Evolutionary conservation across 2,329 filamentous ascomycete genomes (phyloP), one percentile per base, ranked within the genome.

Genomic region (Sporothrix globosa): DNA sequence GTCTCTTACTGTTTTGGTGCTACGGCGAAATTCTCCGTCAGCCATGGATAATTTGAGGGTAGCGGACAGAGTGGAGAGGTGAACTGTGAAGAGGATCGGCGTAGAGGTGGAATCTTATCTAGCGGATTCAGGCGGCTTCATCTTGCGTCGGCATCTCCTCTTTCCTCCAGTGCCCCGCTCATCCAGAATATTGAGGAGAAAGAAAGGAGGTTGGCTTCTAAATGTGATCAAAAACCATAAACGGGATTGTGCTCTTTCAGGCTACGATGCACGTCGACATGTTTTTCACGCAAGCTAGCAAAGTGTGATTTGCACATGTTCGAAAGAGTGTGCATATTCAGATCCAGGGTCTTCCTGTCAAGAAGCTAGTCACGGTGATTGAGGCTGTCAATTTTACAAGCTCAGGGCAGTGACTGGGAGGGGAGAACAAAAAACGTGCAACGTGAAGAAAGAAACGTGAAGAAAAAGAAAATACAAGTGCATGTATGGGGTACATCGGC

Each of bases 21-120:
- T 66, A 66, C 61, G 44, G 44, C 61, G 11, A 19, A 52, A n/a
- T 63, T 34, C 58, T 63, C 58, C 39, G 58, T 46, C 39, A 63
- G 58, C 58, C 24, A 61, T 61, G n/a, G 58, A 61, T 44, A 61
- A 61, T 44, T 4, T 46, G 63, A 19, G 27, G 34, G 10, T n/a
- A 17, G 41, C 3, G 41, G 14, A 46, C 41, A 5, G 44, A 48
- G 17, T 48, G 44, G 44, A 48, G 46, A 48, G 19, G 48, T 44
- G 11, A 44, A 4, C 14, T 17, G 41, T 44, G 41, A 34, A 9
- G 41, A 13, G 41, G 41, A 13, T 17, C 11, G 41, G 14, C 41
- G 14, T 3, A 44, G 10, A 17, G 41, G 13, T 21, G 19, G 48
- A 19, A 50, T 48, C 46, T 48, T 48, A 48, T 48, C 46, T n/a